Conservation (phyloP, 371 early-diverging fungal genomes). For the Lichtheimia hyalospora region DNA sequence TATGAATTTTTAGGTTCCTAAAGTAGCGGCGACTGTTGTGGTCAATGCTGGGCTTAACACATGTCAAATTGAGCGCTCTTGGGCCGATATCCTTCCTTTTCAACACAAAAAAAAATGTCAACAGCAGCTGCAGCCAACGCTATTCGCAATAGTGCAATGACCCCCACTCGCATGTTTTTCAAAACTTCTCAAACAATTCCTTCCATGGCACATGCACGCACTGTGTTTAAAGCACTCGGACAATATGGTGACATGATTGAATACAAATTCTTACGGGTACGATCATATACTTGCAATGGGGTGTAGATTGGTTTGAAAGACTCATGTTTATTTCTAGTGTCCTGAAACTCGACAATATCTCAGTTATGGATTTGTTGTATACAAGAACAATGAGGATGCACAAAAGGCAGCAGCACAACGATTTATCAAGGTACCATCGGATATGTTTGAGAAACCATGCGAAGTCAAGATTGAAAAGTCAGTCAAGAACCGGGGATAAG, state of each 20-base stretch:
- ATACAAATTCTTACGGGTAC: conserved; percentile 28
- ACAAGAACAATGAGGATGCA: conserved; percentile 17
- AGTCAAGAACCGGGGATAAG: background rate
- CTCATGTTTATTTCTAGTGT: conserved; percentile 13
- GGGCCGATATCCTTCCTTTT: background rate
- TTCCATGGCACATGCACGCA: conserved; percentile 22
- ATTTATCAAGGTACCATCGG: conserved; percentile 20
- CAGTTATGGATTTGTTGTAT: conserved; percentile 24
- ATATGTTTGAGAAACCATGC: conserved; percentile 19
- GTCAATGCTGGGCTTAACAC: no score
- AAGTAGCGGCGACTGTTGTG: no score
- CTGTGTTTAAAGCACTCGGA: conserved; percentile 15
- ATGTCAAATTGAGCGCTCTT: no score
- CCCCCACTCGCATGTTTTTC: conserved; percentile 20
- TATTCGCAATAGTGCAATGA: background rate
- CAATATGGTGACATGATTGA: conserved; percentile 24
- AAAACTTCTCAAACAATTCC: conserved; percentile 15
- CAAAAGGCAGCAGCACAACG: conserved; percentile 13
- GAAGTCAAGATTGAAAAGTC: conserved; percentile 22
- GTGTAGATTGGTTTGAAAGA: background rate
- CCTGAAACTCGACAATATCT: conserved; percentile 28
- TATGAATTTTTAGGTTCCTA: no score
- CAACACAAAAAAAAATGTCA: conserved; percentile 4
- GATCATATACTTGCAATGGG: background rate
- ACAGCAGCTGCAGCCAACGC: conserved; percentile 6